Conservation (phyloP, 768 basidiomycete species). For the Symmetrospora coprosmae region DNA sequence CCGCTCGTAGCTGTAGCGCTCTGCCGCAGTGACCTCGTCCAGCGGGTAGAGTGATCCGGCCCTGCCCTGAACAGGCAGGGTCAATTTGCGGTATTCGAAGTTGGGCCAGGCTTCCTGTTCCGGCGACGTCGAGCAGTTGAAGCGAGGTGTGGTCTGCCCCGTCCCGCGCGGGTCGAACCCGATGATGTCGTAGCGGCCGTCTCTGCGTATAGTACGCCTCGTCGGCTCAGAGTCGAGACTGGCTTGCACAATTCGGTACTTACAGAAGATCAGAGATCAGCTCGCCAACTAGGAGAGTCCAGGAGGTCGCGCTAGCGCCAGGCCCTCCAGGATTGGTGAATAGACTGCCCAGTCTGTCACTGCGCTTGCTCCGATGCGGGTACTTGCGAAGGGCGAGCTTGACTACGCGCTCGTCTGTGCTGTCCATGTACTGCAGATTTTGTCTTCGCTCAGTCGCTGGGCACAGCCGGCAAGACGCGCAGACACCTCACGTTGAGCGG, state of each 20-base stretch:
- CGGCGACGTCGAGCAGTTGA: conserved; percentile 23
- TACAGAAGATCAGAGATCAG: background rate
- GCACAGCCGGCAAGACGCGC: too few relatives aligned
- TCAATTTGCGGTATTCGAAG: conserved; percentile 4
- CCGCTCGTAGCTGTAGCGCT: background rate
- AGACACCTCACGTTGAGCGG: too few relatives aligned
- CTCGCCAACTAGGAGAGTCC: background rate
- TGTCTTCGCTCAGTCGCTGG: too few relatives aligned
- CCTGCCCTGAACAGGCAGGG: background rate
- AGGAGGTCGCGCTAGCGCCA: background rate
- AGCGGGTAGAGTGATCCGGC: background rate
- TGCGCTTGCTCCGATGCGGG: background rate
- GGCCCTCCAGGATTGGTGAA: background rate
- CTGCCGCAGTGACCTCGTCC: background rate
- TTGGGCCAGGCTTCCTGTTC: conserved; percentile 20
- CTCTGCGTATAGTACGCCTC: too few relatives aligned
- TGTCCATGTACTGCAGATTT: background rate
- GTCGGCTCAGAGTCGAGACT: too few relatives aligned
- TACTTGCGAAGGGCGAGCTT: background rate
- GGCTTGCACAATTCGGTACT: background rate
- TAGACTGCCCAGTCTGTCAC: background rate
- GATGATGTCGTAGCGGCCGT: conserved; percentile 27
- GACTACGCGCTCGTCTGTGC: background rate
- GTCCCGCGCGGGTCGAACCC: conserved; percentile 30
- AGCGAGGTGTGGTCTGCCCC: conserved; percentile 23